These are phyloP conservation scores for Phytomonas serpens DNA, from an alignment of 208 protist species.

Conservation along the genomic window DNA sequence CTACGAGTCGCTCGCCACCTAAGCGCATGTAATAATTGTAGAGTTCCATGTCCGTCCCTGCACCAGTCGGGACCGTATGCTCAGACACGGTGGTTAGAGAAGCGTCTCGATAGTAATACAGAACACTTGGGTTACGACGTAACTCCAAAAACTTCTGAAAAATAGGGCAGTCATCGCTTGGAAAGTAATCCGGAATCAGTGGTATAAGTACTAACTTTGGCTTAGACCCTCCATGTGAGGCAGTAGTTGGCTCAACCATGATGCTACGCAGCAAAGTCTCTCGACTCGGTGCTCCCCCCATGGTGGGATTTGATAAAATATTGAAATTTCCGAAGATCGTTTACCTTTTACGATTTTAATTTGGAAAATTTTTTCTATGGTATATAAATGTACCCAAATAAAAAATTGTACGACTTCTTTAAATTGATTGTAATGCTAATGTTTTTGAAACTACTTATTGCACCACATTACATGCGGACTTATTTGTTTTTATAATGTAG, in stretches of 20 bases:
- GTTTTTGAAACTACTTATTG: background rate
- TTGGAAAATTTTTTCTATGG: too few relatives aligned
- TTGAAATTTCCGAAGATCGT: background rate
- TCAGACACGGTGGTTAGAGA: conserved; percentile 20
- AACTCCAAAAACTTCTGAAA: conserved; percentile 47
- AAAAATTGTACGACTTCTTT: background rate
- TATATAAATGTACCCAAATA: too few relatives aligned
- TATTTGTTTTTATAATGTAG: background rate
- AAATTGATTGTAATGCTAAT: background rate
- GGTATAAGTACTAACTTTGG: conserved; percentile 49
- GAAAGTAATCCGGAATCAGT: conserved; percentile 58
- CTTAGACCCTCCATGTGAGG: conserved; percentile 6
- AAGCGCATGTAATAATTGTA: conserved; percentile 61
- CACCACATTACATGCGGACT: background rate
- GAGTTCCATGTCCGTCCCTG: conserved; percentile 29
- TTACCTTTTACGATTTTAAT: background rate
- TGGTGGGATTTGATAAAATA: conserved; percentile 1
- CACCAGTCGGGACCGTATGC: conserved; percentile 15
- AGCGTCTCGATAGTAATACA: conserved; percentile 38
- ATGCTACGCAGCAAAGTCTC: conserved; percentile 42
- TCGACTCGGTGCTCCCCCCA: conserved; percentile 47
- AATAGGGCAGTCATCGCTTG: conserved; percentile 24
- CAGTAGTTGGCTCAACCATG: conserved; percentile 21
- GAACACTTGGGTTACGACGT: conserved; percentile 26
- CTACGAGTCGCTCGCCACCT: conserved; percentile 42